Evolutionary conservation across 2,329 filamentous ascomycete genomes (phyloP), one percentile per base, ranked within the genome.

Genomic region (Fusarium nurragi): DNA sequence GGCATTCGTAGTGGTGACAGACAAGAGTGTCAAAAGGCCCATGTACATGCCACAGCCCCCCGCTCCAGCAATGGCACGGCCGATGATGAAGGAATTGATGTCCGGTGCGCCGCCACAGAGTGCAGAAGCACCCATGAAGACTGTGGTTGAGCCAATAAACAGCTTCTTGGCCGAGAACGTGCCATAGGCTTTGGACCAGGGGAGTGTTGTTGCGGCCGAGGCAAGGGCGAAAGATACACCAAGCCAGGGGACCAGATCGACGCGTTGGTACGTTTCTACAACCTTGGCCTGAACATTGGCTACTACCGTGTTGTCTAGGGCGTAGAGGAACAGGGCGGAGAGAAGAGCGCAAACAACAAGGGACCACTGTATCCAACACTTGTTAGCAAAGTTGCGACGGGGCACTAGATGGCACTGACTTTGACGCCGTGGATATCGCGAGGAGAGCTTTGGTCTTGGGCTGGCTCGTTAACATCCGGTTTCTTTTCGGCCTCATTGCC

Each of bases 81-180:
- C 80, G 21, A 81, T 61, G 40, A 84, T 83, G 18, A 84, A 65
- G 19, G 77, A 75, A 60, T 79, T 69, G 72, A 81, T 80, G 5
- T 57, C 74, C 0, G 76, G 76, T 2, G 79, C 78, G 0, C 69
- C 79, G n/a, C 79, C 79, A 40, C 79, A 81, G 7, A 78, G 70
- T 8, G 61, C 61, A 6, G 71, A 75, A 19, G 74, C 75, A 13
- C 72, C 45, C 59, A 70, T 66, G 30, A 73, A 72, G 23, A 73
- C 43, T 2, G 67, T 22, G 0, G 71, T 62, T 10, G 61, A 59
- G 14, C 55, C 56, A 16, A 72, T 59, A 43, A 67, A 71, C 5
- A 72, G 58, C 19, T 43, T 30, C 28, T 74, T 74, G 30, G 72
- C 64, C 5, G 62, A 56, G 38, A 65, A 74, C 22, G 71, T 73